phyloP scores from a whole-genome alignment of 2,329 filamentous ascomycete genomes.

The Septoria petroselini region DNA sequence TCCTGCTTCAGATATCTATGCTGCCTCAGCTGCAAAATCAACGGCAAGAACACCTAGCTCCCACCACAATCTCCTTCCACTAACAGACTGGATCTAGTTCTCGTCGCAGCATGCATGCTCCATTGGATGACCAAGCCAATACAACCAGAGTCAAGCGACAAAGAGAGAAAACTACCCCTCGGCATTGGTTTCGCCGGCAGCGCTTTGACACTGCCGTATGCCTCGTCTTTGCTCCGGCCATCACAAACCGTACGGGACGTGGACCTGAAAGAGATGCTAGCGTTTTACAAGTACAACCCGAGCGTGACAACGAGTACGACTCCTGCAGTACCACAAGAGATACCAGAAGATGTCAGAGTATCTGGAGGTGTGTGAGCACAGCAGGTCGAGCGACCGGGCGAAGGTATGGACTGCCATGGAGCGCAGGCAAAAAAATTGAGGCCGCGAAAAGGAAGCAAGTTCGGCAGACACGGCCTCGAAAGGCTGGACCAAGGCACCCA shows the following conservation, averaged over 20 bases:
- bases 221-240: neutral
- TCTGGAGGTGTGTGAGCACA: too few species aligned
- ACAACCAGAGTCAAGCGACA: neutral
- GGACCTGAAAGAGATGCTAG: neutral
- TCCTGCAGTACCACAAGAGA: too few species aligned
- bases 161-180: neutral
- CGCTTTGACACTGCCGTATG: neutral
- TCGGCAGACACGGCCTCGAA: too few species aligned
- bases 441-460: too few species aligned
- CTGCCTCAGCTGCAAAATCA: constrained; percentile 14
- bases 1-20: constrained; percentile 5
- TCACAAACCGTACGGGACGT: neutral
- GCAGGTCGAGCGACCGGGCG: too few species aligned
- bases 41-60: constrained; percentile 1
- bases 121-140: constrained; percentile 19
- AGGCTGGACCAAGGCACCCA: too few species aligned
- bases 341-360: too few species aligned
- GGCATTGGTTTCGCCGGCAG: constrained; percentile 1
- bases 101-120: constrained; percentile 13
- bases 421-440: too few species aligned
- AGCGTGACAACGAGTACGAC: neutral
- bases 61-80: neutral
- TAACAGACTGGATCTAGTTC: constrained; percentile 7
- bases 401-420: too few species aligned
- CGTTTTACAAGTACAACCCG: neutral